These are phyloP conservation scores for Sporothrix phasma DNA, from an alignment of 2,329 filamentous ascomycete species.

Conservation along the genomic window DNA sequence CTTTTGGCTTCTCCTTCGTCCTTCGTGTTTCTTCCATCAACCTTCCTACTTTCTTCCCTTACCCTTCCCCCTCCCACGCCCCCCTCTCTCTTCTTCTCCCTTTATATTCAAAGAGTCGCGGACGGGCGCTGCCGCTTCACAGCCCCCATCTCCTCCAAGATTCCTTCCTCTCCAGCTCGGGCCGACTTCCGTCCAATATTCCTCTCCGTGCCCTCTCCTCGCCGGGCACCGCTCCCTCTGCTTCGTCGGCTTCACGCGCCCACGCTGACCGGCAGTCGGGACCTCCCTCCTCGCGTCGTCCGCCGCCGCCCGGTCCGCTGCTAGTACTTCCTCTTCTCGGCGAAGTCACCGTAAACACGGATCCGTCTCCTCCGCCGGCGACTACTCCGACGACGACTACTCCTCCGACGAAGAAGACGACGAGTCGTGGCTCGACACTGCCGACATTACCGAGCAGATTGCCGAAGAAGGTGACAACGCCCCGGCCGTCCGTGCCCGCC, in stretches of 20 bases:
- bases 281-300: constrained; percentile 37
- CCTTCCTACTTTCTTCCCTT: constrained; percentile 7
- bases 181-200: constrained; percentile 72
- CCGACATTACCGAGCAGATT: constrained; percentile 87
- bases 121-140: constrained; percentile 63
- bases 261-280: constrained; percentile 25
- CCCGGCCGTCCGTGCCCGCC: constrained; percentile 56
- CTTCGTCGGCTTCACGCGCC: constrained; percentile 26
- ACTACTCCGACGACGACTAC: constrained; percentile 34
- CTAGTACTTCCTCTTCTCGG: constrained; percentile 13
- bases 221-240: constrained; percentile 6
- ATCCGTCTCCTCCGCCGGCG: constrained; percentile 7
- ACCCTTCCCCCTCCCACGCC: background rate
- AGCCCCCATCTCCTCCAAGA: constrained; percentile 71
- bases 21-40: background rate
- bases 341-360: constrained; percentile 27
- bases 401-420: constrained; percentile 35
- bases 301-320: constrained; percentile 20
- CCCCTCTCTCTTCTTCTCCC: background rate
- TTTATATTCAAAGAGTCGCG: constrained; percentile 27
- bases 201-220: constrained; percentile 63
- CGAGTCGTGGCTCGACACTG: constrained; percentile 80
- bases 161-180: constrained; percentile 59
- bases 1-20: background rate
- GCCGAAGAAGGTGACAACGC: constrained; percentile 61